A percentile compares a stretch with the other conserved stretches of the same genome.
These are phyloP conservation scores for Talaromyces pinophilus DNA, from an alignment of 2,329 filamentous ascomycete species.

Conservation along the genomic window DNA sequence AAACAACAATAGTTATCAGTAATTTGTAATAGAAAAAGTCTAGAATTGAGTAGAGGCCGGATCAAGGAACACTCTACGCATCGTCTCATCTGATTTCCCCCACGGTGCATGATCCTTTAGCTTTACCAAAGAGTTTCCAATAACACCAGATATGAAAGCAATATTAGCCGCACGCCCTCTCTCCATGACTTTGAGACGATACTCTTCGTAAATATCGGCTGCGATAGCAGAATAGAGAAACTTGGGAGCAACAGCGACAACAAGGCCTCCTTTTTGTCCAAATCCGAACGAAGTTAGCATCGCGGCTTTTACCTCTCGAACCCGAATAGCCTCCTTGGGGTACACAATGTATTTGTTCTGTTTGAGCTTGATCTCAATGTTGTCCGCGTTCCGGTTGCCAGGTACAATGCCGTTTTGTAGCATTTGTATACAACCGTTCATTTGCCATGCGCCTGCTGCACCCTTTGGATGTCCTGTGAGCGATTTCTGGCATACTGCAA, in stretches of 20 bases:
- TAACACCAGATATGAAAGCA: constrained; percentile 5
- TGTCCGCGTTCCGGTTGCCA: constrained; percentile 97
- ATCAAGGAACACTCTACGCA: constrained; percentile 8
- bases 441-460: constrained; percentile 98
- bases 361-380: constrained; percentile 93
- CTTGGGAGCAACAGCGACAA: constrained; percentile 92
- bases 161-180: background rate
- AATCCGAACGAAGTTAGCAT: constrained; percentile 98
- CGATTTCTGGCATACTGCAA: constrained; percentile 78
- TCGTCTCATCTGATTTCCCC: constrained; percentile 12
- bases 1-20: background rate
- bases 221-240: constrained; percentile 66
- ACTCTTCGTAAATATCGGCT: background rate
- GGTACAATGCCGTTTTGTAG: constrained; percentile 91
- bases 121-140: constrained; percentile 3
- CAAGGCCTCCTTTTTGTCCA: constrained; percentile 97
- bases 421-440: constrained; percentile 96
- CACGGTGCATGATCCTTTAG: constrained; percentile 6
- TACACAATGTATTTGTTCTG: constrained; percentile 98
- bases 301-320: constrained; percentile 96
- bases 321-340: constrained; percentile 91
- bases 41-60: background rate
- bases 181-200: background rate
- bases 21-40: background rate
- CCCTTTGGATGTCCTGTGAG: constrained; percentile 98